Evolutionary conservation across 2,329 filamentous ascomycete species (phyloP).

Genomic region (Ploettnerulaceae sp.): DNA sequence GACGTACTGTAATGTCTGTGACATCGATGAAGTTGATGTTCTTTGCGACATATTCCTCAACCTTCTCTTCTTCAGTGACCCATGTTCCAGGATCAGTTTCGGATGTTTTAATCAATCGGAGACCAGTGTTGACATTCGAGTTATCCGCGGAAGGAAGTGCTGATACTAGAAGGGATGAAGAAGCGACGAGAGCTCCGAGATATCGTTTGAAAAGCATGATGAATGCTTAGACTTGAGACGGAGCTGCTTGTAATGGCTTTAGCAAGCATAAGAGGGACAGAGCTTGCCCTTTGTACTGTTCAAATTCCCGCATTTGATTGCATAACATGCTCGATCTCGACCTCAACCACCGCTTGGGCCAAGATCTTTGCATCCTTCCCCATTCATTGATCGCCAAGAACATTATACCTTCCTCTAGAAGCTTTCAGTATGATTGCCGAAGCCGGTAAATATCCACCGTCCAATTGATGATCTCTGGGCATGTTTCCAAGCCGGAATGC

Average conservation of each 20-base stretch:
- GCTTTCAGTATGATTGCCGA: slow-evolving; percentile 4
- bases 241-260: too few relatives aligned
- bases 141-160: slow-evolving; percentile 1
- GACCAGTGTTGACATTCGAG: slow-evolving; percentile 1
- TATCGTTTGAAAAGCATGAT: slow-evolving; percentile 1
- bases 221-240: too few relatives aligned
- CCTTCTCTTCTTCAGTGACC: slow-evolving; percentile 20
- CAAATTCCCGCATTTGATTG: too few relatives aligned
- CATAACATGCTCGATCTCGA: too few relatives aligned
- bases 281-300: too few relatives aligned
- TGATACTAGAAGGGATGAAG: slow-evolving; percentile 1
- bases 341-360: neutral
- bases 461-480: neutral
- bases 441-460: neutral
- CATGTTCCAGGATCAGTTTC: slow-evolving; percentile 12
- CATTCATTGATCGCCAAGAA: slow-evolving; percentile 1
- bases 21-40: slow-evolving; percentile 19
- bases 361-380: slow-evolving; percentile 5
- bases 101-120: slow-evolving; percentile 18
- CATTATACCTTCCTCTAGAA: slow-evolving; percentile 3
- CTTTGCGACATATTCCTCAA: slow-evolving; percentile 14
- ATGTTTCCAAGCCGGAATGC: slow-evolving; percentile 5
- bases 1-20: slow-evolving; percentile 16
- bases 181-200: slow-evolving; percentile 5
- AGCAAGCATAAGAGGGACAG: too few relatives aligned